Evolutionary conservation across 2,329 filamentous ascomycete species (phyloP).

Genomic region (Cryphonectria radicalis): DNA sequence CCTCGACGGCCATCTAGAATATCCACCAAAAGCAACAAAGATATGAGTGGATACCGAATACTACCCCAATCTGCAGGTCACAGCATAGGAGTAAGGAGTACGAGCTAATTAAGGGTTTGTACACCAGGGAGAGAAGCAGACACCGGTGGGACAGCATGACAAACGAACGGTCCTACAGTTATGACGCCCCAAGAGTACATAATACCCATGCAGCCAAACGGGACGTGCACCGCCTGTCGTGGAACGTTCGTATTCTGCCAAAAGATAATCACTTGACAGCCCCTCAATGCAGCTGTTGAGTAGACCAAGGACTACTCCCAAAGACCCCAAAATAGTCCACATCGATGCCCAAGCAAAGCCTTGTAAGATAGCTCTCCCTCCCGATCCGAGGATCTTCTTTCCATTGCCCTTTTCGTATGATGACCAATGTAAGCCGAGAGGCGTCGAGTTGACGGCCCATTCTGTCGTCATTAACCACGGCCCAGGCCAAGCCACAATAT

Average conservation of each 20-base stretch:
- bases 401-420: neutral
- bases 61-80: neutral
- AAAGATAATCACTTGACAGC: neutral
- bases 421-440: neutral
- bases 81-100: neutral
- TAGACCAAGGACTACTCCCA: neutral
- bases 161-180: neutral
- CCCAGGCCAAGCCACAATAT: conserved; percentile 5
- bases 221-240: neutral
- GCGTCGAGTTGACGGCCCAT: neutral
- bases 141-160: neutral
- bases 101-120: neutral
- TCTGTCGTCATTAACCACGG: neutral
- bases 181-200: neutral
- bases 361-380: neutral
- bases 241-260: neutral
- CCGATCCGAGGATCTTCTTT: neutral
- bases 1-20: neutral
- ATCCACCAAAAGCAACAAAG: neutral
- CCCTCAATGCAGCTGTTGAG: neutral
- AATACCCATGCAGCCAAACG: neutral
- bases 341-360: neutral
- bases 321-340: neutral
- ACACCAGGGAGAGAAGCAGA: neutral
- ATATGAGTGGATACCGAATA: neutral